Percentiles rank a stretch among this genome's conserved stretches.
These are phyloP conservation scores for Solanum pimpinellifolium DNA, from an alignment of 257 asterid species.

Conservation along the genomic window DNA sequence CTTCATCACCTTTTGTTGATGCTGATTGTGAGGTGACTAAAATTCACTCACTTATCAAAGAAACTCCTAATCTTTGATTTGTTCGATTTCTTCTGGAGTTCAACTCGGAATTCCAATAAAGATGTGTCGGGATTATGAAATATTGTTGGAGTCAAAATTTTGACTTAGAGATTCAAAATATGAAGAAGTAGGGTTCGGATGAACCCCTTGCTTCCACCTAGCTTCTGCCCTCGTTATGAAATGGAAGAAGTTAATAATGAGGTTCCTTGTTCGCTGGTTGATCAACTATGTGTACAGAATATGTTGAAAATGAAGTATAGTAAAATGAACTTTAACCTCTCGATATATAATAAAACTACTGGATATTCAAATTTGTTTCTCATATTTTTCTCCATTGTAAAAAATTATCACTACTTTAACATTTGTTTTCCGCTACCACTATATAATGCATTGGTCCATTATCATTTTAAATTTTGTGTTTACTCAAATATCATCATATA, in stretches of 20 bases:
- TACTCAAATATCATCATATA: neutral
- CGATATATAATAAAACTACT: neutral
- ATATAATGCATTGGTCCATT: neutral
- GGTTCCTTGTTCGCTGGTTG: neutral
- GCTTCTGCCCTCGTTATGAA: neutral
- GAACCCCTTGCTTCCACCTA: neutral
- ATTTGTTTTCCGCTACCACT: neutral
- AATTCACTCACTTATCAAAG: neutral
- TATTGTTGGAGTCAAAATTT: no score
- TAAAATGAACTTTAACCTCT: neutral
- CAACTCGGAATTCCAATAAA: neutral
- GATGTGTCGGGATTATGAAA: neutral
- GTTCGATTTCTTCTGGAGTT: neutral
- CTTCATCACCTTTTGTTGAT: neutral
- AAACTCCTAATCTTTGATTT: neutral
- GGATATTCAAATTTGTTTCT: neutral
- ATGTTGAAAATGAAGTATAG: neutral
- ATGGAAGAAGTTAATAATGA: neutral
- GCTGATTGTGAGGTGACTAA: neutral
- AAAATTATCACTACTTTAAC: neutral
- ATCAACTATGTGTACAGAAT: neutral
- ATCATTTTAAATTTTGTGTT: neutral
- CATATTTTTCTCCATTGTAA: neutral
- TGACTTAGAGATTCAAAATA: neutral
- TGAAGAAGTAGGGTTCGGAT: neutral